Percentiles rank a stretch among this genome's conserved stretches.
Evolutionary conservation across 2,329 filamentous ascomycete genomes (phyloP).

Genomic region (Cercospora sojina): DNA sequence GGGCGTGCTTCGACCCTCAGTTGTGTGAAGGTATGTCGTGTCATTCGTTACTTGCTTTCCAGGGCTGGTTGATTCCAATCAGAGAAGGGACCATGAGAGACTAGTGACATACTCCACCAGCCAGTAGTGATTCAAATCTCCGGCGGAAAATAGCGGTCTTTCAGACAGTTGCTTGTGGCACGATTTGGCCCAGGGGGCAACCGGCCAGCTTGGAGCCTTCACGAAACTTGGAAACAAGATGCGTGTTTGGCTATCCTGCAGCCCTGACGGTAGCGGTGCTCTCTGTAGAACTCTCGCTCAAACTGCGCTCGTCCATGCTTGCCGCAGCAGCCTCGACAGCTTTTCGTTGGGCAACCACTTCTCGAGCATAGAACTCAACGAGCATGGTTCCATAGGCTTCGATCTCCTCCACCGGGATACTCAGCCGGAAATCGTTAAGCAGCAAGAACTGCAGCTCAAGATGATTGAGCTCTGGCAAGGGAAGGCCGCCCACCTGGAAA

Average conservation of each 20-base stretch:
- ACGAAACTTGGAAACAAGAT: neutral
- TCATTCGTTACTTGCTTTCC: constrained; percentile 7
- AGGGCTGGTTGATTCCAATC: neutral
- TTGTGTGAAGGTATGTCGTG: neutral
- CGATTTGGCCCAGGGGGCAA: neutral
- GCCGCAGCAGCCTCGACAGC: constrained; percentile 30
- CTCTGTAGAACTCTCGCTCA: constrained; percentile 37
- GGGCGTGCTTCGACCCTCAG: neutral
- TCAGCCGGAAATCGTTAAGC: constrained; percentile 92
- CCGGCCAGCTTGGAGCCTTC: neutral
- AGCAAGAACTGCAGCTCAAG: constrained; percentile 93
- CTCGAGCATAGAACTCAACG: constrained; percentile 93
- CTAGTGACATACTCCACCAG: neutral
- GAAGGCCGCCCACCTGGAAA: constrained; percentile 82
- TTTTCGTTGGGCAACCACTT: constrained; percentile 70
- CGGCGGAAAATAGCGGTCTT: neutral
- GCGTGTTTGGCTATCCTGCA: constrained; percentile 16
- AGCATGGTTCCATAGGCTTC: constrained; percentile 98
- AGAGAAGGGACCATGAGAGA: neutral
- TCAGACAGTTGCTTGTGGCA: neutral
- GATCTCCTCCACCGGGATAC: constrained; percentile 89
- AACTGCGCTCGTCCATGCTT: constrained; percentile 29
- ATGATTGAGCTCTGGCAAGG: constrained; percentile 89
- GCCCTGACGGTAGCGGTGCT: constrained; percentile 35
- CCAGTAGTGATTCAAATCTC: neutral